Conservation (phyloP, 2,329 filamentous ascomycete species). For the Helotiales sp. region DNA sequence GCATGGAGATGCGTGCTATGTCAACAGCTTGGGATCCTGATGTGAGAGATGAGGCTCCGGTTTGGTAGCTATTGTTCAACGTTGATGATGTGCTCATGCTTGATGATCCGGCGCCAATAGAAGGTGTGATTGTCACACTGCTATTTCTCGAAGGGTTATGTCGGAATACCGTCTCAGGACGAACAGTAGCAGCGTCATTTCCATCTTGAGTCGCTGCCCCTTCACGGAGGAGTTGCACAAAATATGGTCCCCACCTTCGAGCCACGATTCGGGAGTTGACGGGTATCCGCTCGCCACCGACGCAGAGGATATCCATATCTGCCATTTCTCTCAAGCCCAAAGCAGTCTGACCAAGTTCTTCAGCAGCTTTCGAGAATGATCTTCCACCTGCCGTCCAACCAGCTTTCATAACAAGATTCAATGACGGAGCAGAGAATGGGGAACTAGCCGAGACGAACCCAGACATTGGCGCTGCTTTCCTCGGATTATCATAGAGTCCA, state of each 20-base stretch:
- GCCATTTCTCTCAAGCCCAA: slow-evolving; percentile 79
- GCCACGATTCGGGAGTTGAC: slow-evolving; percentile 90
- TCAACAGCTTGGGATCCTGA: slow-evolving; percentile 15
- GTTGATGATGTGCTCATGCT: slow-evolving; percentile 49
- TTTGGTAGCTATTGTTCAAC: slow-evolving; percentile 36
- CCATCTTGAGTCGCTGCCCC: slow-evolving; percentile 68
- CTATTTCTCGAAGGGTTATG: slow-evolving; percentile 70
- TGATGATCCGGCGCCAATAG: slow-evolving; percentile 50
- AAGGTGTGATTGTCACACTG: slow-evolving; percentile 80
- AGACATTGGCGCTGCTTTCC: slow-evolving; percentile 74
- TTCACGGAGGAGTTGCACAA: slow-evolving; percentile 86
- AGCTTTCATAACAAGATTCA: slow-evolving; percentile 47
- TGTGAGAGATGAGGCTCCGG: slow-evolving; percentile 12
- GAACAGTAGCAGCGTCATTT: slow-evolving; percentile 72
- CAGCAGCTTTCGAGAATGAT: slow-evolving; percentile 72
- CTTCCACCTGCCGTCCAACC: slow-evolving; percentile 73
- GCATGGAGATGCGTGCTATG: slow-evolving; percentile 17
- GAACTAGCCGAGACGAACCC: slow-evolving; percentile 82
- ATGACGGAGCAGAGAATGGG: slow-evolving; percentile 58
- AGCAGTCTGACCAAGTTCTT: slow-evolving; percentile 82
- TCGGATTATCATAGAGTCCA: slow-evolving; percentile 93
- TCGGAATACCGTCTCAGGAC: slow-evolving; percentile 56
- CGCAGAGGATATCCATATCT: slow-evolving; percentile 95
- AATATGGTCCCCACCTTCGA: slow-evolving; percentile 91
- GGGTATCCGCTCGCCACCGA: slow-evolving; percentile 87